Base-by-base conservation (phyloP, 2,329 filamentous ascomycete species). In the Rhynchosporium agropyri region DNA sequence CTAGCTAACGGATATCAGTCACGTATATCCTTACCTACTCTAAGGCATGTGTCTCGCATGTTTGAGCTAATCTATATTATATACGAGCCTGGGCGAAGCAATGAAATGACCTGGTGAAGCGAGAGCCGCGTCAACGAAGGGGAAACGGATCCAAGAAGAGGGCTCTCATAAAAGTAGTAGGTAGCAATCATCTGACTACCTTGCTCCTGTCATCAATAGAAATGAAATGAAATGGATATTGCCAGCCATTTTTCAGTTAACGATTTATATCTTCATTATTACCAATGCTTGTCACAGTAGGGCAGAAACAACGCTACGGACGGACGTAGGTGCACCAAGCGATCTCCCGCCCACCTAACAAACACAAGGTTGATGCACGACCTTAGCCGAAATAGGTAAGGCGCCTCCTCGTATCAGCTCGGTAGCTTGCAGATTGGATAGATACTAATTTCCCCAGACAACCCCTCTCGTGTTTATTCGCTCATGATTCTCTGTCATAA, bases 181-280 rank as follows among this genome's bases (percentile, higher is more conserved):
- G 4, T 15, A 10, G 40, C 10, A 12, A 42, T 42, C 2, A 12
- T 15, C 3, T 5, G 20, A 20, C 20, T 20, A 20, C 20, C 20
- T 20, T 20, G 20, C 6, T 36, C 33, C 2, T 36, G 33, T 36
- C 33, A 36, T 36, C 6, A 36, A 36, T 36, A 2, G 33, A 36
- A 36, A 10, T 36, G 33, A 36, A 36, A 10, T 36, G 33, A 36
- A 36, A 15, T n/a, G 7, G 10, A 6, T 28, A 12, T 26, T 15
- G 51, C 38, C 33, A 26, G 28, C 26, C n/a, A 20, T 29, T 40
- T 10, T 50, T 28, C 7, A 42, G 28, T 33, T 12, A 4, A 13
- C 10, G 49, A 26, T 57, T 57, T 57, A 57, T 57, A 46, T 46
- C 54, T 15, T 57, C 54, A 46, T 43, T n/a, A 8, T 45, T 45